These are phyloP conservation scores for Pythium sukuiense DNA, from an alignment of 352 stramenopile genomes.

Conservation along the genomic window DNA sequence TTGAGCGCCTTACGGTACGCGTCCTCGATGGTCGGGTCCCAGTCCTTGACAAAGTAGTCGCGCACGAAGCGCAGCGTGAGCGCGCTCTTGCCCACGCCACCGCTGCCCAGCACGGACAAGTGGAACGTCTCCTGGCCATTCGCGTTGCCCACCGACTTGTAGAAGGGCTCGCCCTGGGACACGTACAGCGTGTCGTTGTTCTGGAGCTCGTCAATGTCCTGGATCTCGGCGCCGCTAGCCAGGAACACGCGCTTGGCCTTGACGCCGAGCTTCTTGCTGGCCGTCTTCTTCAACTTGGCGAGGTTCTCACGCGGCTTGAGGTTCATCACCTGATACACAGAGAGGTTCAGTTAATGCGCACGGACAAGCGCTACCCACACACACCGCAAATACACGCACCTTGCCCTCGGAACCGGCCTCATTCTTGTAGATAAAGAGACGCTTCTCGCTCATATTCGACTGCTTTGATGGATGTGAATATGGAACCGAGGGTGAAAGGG, in stretches of 20 bases:
- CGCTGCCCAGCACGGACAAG: conserved; percentile 85
- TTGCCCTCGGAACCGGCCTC: conserved; percentile 81
- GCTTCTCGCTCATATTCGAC: conserved; percentile 70
- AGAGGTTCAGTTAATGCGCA: background rate
- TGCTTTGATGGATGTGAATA: conserved; percentile 1
- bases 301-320: conserved; percentile 72
- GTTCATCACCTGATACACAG: conserved; percentile 66
- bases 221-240: conserved; percentile 79
- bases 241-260: conserved; percentile 80
- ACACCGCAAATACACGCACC: conserved; percentile 24
- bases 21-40: conserved; percentile 91
- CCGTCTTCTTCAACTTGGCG: conserved; percentile 74
- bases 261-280: conserved; percentile 84
- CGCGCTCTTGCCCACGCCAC: conserved; percentile 90
- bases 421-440: conserved; percentile 88
- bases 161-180: conserved; percentile 83
- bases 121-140: conserved; percentile 84
- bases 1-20: conserved; percentile 88
- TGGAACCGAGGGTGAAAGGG: background rate
- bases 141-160: conserved; percentile 64
- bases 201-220: conserved; percentile 84
- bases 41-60: conserved; percentile 91
- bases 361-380: background rate
- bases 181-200: conserved; percentile 90
- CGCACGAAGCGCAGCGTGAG: conserved; percentile 89